Base-by-base conservation (phyloP, 352 stramenopile species). In the Globisporangium cederbergense region DNA sequence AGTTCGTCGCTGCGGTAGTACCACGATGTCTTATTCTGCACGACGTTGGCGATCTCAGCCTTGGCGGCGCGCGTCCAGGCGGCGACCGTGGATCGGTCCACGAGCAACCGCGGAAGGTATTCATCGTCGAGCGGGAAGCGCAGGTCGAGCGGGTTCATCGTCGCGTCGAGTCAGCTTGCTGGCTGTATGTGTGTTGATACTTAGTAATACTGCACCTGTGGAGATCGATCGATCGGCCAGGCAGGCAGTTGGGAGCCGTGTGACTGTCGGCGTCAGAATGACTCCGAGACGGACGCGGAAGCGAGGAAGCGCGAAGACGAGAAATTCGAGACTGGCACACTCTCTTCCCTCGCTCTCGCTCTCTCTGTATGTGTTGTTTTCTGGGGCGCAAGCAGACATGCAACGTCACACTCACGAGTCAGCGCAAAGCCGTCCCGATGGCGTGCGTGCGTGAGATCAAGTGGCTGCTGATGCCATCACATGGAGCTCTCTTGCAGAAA, bases 1-100 rank as follows among this genome's bases (percentile, higher is more conserved):
- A 70, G 65, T 49, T 79, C 70, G 47, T 73, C 60, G 58, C 76
- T 73, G 3, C 47, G 62, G 59, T 78, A 76, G 70, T 75, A 79
- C 75, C 75, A 82, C 67, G 75, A 82, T 45, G 77, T 60, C 28
- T 46, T 67, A 58, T 76, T 66, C 20, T 56, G 45, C 6, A 82
- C 55, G 40, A 73, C 72, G 60, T 62, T 68, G 14, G 58, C 45
- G 55, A 82, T 64, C 52, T 82, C 75, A n/a, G 74, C 57, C 32
- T 68, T 70, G 9, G 70, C 73, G 14, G 73, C 64, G 16, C 71
- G 43, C 30, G 66, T 66, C 75, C 75, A 82, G 16, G 67, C 65
- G 13, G 65, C 52, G 11, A 82, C 43, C 28, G 56, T 63, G 50
- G 58, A 55, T 25, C 25, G 8, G 40, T 60, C 60, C 42, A 42